Evolutionary conservation across 495 filamentous ascomycete species (phyloP).

Genomic region (Niebla homalea): DNA sequence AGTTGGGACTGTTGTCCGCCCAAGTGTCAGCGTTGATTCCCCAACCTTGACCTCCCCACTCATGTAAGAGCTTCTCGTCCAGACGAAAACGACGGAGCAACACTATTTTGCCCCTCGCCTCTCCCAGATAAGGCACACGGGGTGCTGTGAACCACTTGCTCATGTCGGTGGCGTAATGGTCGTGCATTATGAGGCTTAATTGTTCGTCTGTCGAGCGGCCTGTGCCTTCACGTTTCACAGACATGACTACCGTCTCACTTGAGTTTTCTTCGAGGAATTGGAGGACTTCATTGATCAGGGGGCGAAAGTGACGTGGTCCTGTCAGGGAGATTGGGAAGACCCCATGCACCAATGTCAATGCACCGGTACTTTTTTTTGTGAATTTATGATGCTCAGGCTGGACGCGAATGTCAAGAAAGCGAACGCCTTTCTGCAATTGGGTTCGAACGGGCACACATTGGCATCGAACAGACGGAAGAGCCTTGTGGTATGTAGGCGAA

Average conservation of each 20-base stretch:
- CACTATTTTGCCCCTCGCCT: conserved; percentile 70
- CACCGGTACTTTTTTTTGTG: conserved; percentile 32
- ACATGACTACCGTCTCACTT: conserved; percentile 71
- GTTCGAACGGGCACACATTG: conserved; percentile 63
- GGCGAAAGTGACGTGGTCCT: conserved; percentile 60
- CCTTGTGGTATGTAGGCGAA: conserved; percentile 66
- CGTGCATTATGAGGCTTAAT: conserved; percentile 54
- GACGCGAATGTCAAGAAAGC: conserved; percentile 87
- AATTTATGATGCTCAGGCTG: conserved; percentile 46
- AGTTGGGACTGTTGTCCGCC: conserved; percentile 80
- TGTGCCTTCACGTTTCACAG: conserved; percentile 79
- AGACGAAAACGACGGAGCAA: conserved; percentile 72
- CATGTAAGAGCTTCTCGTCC: conserved; percentile 41
- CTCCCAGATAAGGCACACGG: conserved; percentile 67
- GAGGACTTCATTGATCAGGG: conserved; percentile 53
- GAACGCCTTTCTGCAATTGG: conserved; percentile 81
- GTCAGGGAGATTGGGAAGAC: conserved; percentile 64
- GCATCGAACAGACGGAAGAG: conserved; percentile 86
- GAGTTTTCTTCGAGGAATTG: conserved; percentile 67
- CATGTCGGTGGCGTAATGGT: conserved; percentile 52
- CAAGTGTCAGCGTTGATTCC: conserved; percentile 73
- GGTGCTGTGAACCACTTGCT: conserved; percentile 68
- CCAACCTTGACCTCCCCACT: conserved; percentile 53
- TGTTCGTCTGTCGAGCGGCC: conserved; percentile 69
- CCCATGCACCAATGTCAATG: conserved; percentile 58